Conservation (phyloP, 305 asterid species). For the Fraxinus angustifolia region DNA sequence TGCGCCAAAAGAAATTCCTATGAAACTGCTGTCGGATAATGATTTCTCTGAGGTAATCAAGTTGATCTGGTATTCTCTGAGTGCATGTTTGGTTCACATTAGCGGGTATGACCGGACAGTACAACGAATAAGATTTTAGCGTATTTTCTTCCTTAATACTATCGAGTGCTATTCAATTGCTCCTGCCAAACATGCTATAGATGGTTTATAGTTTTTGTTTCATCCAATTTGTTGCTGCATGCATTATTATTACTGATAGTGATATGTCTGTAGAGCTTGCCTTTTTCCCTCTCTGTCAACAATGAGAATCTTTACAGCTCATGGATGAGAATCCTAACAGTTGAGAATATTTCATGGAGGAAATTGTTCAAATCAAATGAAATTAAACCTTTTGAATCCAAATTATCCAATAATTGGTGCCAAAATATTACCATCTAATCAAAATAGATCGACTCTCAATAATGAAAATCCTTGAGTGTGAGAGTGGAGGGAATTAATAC, state of each 20-base stretch:
- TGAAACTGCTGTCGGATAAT: conserved; percentile 42
- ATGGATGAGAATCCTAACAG: not conserved
- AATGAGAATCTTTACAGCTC: not conserved
- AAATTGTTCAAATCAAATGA: not conserved
- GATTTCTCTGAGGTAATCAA: conserved; percentile 48
- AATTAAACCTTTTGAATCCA: not conserved
- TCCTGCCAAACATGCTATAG: not conserved
- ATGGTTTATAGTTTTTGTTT: not conserved
- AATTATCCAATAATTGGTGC: not conserved
- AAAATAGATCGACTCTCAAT: not conserved
- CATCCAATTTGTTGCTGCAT: not conserved
- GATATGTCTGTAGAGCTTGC: not conserved
- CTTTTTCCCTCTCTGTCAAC: not conserved
- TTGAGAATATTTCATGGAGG: not conserved
- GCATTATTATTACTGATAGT: not conserved
- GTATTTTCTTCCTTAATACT: not conserved
- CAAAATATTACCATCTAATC: not conserved
- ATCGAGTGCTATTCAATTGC: not conserved
- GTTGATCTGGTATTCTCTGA: not conserved
- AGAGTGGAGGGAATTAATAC: not conserved
- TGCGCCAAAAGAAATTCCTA: conserved; percentile 35
- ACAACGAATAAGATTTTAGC: not conserved
- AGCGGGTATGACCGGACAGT: not conserved
- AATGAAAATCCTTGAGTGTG: not conserved
- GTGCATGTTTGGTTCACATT: not conserved